A percentile compares a stretch with the other conserved stretches of the same genome.
phyloP scores from a whole-genome alignment of 306 rosid species.

The Dryas drummondii region DNA sequence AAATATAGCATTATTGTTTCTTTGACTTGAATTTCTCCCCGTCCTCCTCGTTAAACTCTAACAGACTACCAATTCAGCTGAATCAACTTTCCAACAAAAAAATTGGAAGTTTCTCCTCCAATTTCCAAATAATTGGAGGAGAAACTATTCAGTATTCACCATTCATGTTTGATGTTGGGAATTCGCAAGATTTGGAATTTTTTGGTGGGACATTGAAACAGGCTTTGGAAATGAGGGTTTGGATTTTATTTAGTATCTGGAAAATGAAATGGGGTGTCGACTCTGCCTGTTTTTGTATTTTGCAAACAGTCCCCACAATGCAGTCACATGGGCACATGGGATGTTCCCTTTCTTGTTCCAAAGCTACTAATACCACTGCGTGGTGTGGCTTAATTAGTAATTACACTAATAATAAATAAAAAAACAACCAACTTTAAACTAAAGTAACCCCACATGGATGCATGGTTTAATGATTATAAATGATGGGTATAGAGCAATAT shows the following conservation, averaged over 20 bases:
- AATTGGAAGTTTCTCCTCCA: no score
- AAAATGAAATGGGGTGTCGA: background rate
- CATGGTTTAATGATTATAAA: no score
- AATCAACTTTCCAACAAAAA: background rate
- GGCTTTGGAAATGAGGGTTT: conserved; percentile 21
- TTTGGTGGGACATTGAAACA: background rate
- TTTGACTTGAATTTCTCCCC: no score
- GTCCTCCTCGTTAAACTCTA: background rate
- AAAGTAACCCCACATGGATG: background rate
- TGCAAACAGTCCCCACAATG: conserved; percentile 22
- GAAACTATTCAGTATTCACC: background rate
- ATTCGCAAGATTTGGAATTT: background rate
- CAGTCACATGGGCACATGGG: conserved; percentile 45
- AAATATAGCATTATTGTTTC: no score
- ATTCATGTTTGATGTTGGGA: background rate
- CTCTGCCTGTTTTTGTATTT: conserved; percentile 27
- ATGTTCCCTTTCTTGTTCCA: conserved; percentile 31
- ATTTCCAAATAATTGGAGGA: background rate
- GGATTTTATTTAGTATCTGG: conserved; percentile 3
- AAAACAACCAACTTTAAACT: background rate
- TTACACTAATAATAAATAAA: background rate
- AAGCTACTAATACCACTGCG: background rate
- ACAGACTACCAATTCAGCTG: background rate
- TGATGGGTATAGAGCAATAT: no score
- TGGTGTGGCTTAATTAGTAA: background rate